phyloP scores from a whole-genome alignment of 345 rosid species.

The Brassica juncea region DNA sequence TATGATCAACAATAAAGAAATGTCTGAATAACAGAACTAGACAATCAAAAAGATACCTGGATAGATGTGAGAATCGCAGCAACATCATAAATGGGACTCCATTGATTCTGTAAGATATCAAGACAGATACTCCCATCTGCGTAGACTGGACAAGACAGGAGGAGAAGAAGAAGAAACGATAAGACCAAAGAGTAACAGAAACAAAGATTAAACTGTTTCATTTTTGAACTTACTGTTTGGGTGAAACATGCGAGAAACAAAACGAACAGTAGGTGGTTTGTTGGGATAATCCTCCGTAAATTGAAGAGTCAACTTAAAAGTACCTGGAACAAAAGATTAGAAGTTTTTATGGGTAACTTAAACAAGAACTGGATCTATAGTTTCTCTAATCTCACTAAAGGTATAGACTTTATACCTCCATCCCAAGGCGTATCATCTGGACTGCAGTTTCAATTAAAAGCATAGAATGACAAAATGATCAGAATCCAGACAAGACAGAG shows the following conservation, averaged over 20 bases:
- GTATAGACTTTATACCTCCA: constrained; percentile 45
- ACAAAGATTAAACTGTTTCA: neutral
- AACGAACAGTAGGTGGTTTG: constrained; percentile 13
- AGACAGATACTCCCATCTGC: constrained; percentile 75
- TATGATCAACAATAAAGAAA: neutral
- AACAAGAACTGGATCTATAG: neutral
- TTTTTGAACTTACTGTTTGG: constrained; percentile 2
- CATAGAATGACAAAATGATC: neutral
- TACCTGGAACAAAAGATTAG: constrained; percentile 39
- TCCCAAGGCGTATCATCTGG: constrained; percentile 70
- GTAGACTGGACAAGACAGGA: constrained; percentile 43
- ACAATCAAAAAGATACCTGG: neutral
- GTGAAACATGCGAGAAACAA: constrained; percentile 14
- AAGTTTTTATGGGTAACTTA: neutral
- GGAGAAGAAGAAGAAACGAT: neutral
- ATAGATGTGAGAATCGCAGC: constrained; percentile 1
- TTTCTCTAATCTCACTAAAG: neutral
- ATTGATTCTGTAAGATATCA: constrained; percentile 70
- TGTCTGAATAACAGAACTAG: neutral
- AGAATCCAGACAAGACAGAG: neutral
- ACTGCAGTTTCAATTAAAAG: constrained; percentile 14
- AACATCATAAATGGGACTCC: constrained; percentile 36
- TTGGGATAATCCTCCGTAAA: constrained; percentile 2
- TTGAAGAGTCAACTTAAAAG: constrained; percentile 11
- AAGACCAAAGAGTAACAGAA: neutral